Evolutionary conservation across 345 rosid species (phyloP), one percentile per base, ranked within the genome.

Genomic region (Carallia brachiata): DNA sequence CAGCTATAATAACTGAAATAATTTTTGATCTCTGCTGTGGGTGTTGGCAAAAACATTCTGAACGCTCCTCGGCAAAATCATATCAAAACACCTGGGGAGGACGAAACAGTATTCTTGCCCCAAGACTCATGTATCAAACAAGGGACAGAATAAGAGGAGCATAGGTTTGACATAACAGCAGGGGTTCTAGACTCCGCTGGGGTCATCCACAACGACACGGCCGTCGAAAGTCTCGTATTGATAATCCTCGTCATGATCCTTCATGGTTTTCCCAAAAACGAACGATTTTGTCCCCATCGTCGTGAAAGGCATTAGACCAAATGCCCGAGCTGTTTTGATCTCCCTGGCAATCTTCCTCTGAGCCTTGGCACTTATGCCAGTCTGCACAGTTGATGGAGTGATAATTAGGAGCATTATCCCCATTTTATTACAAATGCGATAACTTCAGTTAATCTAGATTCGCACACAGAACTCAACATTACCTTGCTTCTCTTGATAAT

Each of bases 311-410:
- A 94, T 80, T 58, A 91, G 81, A 27, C 98, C 97, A 47, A 94
- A 88, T 32, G 95, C 97, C 70, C 98, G 84, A 1, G 97, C 98
- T 7, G 91, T 93, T 78, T 91, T 93, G 76, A 91, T 93, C 89
- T 93, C 98, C 80, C 95, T 83, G 0, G 97, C 98, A 52, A 94
- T 70, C 88, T 87, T 91, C 78, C 97, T 86, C 80, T 91, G 97
- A 5, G 97, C 98, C 78, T 89, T 94, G 50, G 98, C 98, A 40
- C 96, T 89, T 36, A 94, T 88, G 67, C 91, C 88, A 70, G 95
- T 88, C 97, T 94, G 73, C 64, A 68, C 30, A 62, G 36, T 68
- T 52, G 18, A 75, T 10, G 48, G 23, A 48, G 2, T 27, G 32
- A 63, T 4, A 3, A 44, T 12, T 44, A 44, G 50, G 5, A 44